phyloP scores from a whole-genome alignment of 148 eudicot genomes.

The Spergularia marina region DNA sequence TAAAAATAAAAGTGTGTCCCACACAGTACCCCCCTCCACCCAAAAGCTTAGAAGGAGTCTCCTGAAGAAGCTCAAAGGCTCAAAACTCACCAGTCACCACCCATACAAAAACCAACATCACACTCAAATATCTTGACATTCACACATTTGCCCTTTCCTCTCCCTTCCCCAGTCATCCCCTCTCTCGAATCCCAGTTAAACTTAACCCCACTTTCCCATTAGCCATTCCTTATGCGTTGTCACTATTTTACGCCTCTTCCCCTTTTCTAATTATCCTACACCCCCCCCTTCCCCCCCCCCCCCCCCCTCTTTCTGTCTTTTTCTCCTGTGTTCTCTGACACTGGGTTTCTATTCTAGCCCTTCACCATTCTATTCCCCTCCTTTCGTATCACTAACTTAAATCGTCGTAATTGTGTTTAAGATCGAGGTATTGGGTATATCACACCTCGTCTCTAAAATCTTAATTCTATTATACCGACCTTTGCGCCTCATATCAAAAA shows the following conservation, averaged over 20 bases:
- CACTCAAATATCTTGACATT: background rate
- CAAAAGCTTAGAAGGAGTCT: background rate
- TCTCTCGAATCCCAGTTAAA: slow-evolving; percentile 3
- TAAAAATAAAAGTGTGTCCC: background rate
- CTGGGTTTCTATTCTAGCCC: background rate
- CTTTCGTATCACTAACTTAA: too few relatives aligned
- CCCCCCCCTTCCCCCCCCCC: background rate
- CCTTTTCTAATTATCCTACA: background rate
- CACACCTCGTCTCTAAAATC: too few relatives aligned
- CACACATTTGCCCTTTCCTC: background rate
- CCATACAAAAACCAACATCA: background rate
- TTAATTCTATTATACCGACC: too few relatives aligned
- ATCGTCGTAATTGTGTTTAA: too few relatives aligned
- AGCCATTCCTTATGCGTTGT: slow-evolving; percentile 23
- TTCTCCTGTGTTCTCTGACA: slow-evolving; percentile 19
- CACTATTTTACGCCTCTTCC: slow-evolving; percentile 28
- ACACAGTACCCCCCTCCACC: background rate
- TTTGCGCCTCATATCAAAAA: too few relatives aligned
- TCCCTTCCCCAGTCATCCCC: background rate
- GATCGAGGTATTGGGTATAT: too few relatives aligned
- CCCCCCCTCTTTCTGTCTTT: background rate
- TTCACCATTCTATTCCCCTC: slow-evolving; percentile 5
- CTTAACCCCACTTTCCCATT: slow-evolving; percentile 26
- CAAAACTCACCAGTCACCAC: background rate
- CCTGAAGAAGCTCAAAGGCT: background rate